These are phyloP conservation scores for Gynostemma pentaphyllum DNA, from an alignment of 306 rosid species.

Conservation along the genomic window DNA sequence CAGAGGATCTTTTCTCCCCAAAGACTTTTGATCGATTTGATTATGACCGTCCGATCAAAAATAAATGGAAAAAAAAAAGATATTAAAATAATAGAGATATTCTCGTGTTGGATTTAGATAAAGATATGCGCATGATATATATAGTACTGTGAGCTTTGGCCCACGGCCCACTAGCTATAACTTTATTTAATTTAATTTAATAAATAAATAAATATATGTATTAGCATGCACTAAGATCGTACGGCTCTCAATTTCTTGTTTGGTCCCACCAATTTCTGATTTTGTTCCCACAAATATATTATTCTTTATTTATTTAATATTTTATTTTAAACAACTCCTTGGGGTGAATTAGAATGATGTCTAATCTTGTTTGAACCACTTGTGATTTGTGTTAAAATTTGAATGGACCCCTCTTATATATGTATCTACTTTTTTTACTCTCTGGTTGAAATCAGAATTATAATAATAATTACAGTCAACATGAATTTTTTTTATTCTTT, in stretches of 20 bases:
- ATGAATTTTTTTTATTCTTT: neutral
- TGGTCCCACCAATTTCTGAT: conserved; percentile 8
- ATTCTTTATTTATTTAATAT: neutral
- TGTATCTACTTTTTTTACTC: neutral
- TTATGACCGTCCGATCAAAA: conserved; percentile 5
- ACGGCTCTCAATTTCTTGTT: conserved; percentile 9
- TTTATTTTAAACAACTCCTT: neutral
- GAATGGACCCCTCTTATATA: neutral
- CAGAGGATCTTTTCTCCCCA: conserved; percentile 4
- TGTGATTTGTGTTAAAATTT: neutral
- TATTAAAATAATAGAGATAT: neutral
- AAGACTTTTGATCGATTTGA: neutral
- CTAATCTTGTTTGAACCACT: neutral
- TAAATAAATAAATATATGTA: neutral
- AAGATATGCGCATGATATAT: conserved; percentile 11
- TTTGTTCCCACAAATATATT: conserved; percentile 9
- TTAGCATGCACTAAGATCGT: conserved; percentile 7
- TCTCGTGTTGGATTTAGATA: conserved; percentile 8
- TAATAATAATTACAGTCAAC: neutral
- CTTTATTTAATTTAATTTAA: neutral
- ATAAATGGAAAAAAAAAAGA: neutral
- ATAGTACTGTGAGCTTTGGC: conserved; percentile 11
- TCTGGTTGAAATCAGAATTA: neutral
- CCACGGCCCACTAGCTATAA: conserved; percentile 6
- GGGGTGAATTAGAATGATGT: neutral